Evolutionary conservation across 805 yeast genomes (phyloP), one percentile per base, ranked within the genome.

Genomic region (Lipomyces yamadae): DNA sequence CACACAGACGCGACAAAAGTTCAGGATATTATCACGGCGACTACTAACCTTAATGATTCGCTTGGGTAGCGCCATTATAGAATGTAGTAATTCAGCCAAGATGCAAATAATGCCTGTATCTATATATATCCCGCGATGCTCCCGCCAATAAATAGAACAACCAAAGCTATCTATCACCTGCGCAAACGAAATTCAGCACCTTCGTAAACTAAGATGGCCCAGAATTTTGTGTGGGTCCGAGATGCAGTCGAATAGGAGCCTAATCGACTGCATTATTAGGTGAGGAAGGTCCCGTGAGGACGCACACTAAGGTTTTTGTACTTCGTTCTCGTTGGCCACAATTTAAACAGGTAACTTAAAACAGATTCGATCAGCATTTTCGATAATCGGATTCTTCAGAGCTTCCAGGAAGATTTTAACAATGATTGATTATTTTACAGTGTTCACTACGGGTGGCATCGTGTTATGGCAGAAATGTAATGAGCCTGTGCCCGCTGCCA

Each of bases 21-120:
- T n/a, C 24, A 42, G 10, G 48, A 42, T 42, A 15, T 11, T 8
- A n/a, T 42, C 24, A 42, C 48, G n/a, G 24, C n/a, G 24, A 42
- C 15, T 15, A 42, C 48, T n/a, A 42, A 87, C 90, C 76, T 93
- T 92, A 72, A 94, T 91, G 72, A 94, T 94, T 81, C 99, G 86
- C 80, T 92, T 94, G 56, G 98, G 96, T 76, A 93, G 81, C 30
- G 85, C 81, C 71, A 71, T 72, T 30, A 35, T 42, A n/a, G 50
- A 8, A 30, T 29, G 24, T 18, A 15, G n/a, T 42, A 24, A 42
- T 42, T 42, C 15, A n/a, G 24, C 13, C 34, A n/a, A 30, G 56
- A 53, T 53, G 34, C 34, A 53, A 24, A 42, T 42, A 42, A 15
- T 24, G 24, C 48, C 48, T 42, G 48, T 42, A 42, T 42, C 48